Evolutionary conservation across 148 eudicot species (phyloP).

Genomic region (Rhododendron ferrugineum): DNA sequence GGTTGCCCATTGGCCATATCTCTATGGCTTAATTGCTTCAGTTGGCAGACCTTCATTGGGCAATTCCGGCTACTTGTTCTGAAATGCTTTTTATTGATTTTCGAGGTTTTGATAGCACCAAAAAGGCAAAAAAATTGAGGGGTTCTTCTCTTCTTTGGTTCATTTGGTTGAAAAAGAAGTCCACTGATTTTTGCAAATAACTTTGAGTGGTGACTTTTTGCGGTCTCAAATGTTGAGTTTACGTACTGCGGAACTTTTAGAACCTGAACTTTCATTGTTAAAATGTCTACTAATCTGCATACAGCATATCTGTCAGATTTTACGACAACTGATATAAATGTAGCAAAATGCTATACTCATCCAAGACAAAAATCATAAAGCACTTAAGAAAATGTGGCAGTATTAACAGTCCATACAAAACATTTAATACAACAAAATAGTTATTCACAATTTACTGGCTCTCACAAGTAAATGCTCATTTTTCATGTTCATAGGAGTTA

Average conservation of each 20-base stretch:
- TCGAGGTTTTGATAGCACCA: background rate
- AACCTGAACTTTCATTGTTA: background rate
- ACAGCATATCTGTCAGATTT: background rate
- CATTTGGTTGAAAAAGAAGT: background rate
- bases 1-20: background rate
- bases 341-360: background rate
- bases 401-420: background rate
- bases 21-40: background rate
- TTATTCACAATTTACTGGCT: background rate
- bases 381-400: background rate
- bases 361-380: background rate
- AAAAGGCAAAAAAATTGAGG: background rate
- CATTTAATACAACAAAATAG: background rate
- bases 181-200: background rate
- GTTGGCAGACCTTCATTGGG: background rate
- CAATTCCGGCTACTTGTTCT: background rate
- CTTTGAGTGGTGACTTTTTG: background rate
- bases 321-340: background rate
- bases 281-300: background rate
- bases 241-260: background rate
- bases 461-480: background rate
- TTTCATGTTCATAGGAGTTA: background rate
- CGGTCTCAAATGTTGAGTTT: background rate
- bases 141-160: background rate
- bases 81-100: background rate